Evolutionary conservation across 345 rosid species (phyloP).

Genomic region (Noccaea bulbosa): DNA sequence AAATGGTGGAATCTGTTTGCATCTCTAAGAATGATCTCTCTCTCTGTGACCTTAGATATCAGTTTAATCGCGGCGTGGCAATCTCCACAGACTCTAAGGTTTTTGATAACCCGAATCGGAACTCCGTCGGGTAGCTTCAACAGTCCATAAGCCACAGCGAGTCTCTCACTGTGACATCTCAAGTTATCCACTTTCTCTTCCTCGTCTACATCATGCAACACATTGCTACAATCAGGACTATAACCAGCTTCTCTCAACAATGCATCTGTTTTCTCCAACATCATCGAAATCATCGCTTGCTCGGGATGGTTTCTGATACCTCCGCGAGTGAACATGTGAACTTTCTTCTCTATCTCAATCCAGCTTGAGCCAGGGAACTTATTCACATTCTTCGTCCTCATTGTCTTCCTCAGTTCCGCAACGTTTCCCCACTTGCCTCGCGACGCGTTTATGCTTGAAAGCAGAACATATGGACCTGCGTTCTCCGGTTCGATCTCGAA

Average conservation of each 20-base stretch:
- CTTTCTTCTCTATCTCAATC: slow-evolving; percentile 68
- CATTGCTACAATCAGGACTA: slow-evolving; percentile 73
- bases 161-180: slow-evolving; percentile 70
- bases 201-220: slow-evolving; percentile 81
- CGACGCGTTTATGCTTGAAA: slow-evolving; percentile 74
- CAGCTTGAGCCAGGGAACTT: slow-evolving; percentile 88
- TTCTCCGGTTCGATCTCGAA: slow-evolving; percentile 65
- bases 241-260: slow-evolving; percentile 73
- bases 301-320: slow-evolving; percentile 62
- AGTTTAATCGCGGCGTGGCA: slow-evolving; percentile 76
- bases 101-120: slow-evolving; percentile 77
- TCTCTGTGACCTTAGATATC: slow-evolving; percentile 62
- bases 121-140: slow-evolving; percentile 68
- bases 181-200: slow-evolving; percentile 73
- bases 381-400: slow-evolving; percentile 56
- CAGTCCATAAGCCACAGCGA: slow-evolving; percentile 86
- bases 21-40: slow-evolving; percentile 83
- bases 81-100: slow-evolving; percentile 85
- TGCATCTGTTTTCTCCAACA: slow-evolving; percentile 59
- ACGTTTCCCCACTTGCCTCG: slow-evolving; percentile 69
- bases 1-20: slow-evolving; percentile 85
- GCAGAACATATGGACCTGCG: slow-evolving; percentile 69
- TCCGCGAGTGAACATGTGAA: slow-evolving; percentile 74
- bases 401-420: slow-evolving; percentile 56
- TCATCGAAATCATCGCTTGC: slow-evolving; percentile 50